phyloP scores from a whole-genome alignment of 495 filamentous ascomycete genomes.

The Evansstolkia leycettana region DNA sequence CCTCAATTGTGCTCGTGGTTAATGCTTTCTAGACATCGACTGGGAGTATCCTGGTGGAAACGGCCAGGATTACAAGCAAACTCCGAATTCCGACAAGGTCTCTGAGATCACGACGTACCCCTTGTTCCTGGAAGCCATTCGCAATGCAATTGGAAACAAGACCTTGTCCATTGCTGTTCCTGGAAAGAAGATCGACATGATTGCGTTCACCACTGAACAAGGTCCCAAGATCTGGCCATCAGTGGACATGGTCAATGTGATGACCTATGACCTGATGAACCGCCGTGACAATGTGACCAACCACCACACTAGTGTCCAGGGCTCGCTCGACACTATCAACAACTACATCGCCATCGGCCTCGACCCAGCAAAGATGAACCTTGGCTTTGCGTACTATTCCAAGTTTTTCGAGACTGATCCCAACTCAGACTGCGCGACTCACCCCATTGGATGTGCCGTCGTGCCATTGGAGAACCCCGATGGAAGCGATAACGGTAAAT shows the following conservation, averaged over 20 bases:
- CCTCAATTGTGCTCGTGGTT: no score
- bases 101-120: slow-evolving; percentile 56
- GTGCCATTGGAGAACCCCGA: slow-evolving; percentile 50
- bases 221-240: slow-evolving; percentile 50
- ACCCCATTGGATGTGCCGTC: slow-evolving; percentile 51
- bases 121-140: slow-evolving; percentile 45
- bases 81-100: slow-evolving; percentile 47
- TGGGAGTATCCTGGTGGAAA: slow-evolving; percentile 79
- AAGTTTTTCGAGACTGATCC: slow-evolving; percentile 59
- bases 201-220: slow-evolving; percentile 54
- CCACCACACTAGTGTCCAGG: slow-evolving; percentile 50
- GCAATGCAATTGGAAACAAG: slow-evolving; percentile 49
- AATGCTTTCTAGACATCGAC: slow-evolving; percentile 58
- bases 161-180: slow-evolving; percentile 61
- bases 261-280: slow-evolving; percentile 74
- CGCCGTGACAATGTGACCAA: slow-evolving; percentile 55
- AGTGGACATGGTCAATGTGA: slow-evolving; percentile 66
- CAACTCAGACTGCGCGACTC: slow-evolving; percentile 24
- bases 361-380: slow-evolving; percentile 45
- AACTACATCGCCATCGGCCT: slow-evolving; percentile 49
- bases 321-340: slow-evolving; percentile 41
- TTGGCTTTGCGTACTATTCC: slow-evolving; percentile 64
- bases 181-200: slow-evolving; percentile 55
- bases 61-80: slow-evolving; percentile 59
- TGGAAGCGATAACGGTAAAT: slow-evolving; percentile 51